Conservation (phyloP, 192 early-diverging fungal genomes). For the Phlyctochytrium arcticum region DNA sequence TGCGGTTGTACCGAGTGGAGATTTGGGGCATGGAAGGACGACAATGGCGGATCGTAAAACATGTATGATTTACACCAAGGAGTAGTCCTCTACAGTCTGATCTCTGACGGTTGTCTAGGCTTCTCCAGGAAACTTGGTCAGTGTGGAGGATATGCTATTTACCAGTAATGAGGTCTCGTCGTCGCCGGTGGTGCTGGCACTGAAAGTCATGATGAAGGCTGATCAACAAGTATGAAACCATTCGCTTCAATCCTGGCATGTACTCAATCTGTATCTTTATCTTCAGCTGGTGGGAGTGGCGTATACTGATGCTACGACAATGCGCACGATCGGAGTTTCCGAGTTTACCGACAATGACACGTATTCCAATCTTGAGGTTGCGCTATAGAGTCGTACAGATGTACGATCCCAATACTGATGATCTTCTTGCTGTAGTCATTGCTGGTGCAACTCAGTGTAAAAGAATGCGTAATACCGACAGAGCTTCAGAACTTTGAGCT, state of each 20-base stretch:
- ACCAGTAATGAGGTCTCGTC: constrained; percentile 62
- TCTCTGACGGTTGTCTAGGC: constrained; percentile 40
- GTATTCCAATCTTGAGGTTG: constrained; percentile 85
- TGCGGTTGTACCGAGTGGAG: constrained; percentile 72
- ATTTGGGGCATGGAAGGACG: constrained; percentile 63
- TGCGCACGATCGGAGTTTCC: constrained; percentile 70
- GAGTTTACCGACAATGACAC: constrained; percentile 94
- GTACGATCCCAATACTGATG: neutral
- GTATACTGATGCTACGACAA: constrained; percentile 79
- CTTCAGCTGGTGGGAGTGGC: constrained; percentile 72
- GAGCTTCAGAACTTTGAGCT: constrained; percentile 64
- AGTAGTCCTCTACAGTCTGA: neutral
- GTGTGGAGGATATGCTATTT: constrained; percentile 89
- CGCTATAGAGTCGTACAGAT: neutral
- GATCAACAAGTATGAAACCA: constrained; percentile 60
- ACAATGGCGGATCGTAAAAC: constrained; percentile 17
- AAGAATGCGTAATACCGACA: constrained; percentile 77
- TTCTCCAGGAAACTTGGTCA: constrained; percentile 93
- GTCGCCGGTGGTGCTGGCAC: constrained; percentile 78
- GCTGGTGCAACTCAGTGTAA: constrained; percentile 87
- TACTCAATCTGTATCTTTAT: neutral
- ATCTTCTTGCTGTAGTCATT: constrained; percentile 52
- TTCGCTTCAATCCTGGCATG: too few species aligned
- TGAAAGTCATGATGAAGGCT: constrained; percentile 53
- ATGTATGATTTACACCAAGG: neutral